A percentile compares a stretch with the other conserved stretches of the same genome.
Conservation (phyloP, 495 filamentous ascomycete genomes). For the Lentithecium fluviatile region DNA sequence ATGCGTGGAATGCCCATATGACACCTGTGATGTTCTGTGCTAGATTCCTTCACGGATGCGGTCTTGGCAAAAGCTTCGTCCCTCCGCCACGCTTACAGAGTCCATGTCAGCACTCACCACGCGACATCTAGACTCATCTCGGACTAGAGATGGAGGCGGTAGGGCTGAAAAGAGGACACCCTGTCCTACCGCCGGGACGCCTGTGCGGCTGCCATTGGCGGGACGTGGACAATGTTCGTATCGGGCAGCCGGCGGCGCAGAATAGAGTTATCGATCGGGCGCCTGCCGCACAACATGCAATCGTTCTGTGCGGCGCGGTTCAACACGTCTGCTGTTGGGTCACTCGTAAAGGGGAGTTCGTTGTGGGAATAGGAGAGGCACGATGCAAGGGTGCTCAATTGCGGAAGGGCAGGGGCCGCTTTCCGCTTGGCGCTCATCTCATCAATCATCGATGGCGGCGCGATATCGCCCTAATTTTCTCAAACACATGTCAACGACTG, state of each 20-base stretch:
- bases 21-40: too few relatives aligned
- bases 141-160: too few relatives aligned
- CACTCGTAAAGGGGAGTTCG: too few relatives aligned
- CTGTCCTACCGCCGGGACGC: too few relatives aligned
- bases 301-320: neutral
- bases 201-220: too few relatives aligned
- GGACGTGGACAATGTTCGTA: too few relatives aligned
- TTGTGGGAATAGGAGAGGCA: neutral
- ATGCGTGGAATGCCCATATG: too few relatives aligned
- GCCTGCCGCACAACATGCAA: neutral
- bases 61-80: neutral
- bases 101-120: neutral
- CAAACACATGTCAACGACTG: neutral
- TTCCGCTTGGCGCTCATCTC: constrained; percentile 1
- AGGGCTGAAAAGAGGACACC: neutral
- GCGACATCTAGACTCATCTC: too few relatives aligned
- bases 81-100: constrained; percentile 4
- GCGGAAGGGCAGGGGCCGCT: neutral
- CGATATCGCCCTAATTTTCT: constrained; percentile 8
- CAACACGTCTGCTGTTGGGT: too few relatives aligned
- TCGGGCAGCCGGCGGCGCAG: too few relatives aligned
- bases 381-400: constrained; percentile 2
- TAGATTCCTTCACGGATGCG: neutral
- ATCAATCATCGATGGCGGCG: neutral
- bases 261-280: too few relatives aligned